phyloP scores from a whole-genome alignment of 495 filamentous ascomycete species.

The Aspergillus sparsus region DNA sequence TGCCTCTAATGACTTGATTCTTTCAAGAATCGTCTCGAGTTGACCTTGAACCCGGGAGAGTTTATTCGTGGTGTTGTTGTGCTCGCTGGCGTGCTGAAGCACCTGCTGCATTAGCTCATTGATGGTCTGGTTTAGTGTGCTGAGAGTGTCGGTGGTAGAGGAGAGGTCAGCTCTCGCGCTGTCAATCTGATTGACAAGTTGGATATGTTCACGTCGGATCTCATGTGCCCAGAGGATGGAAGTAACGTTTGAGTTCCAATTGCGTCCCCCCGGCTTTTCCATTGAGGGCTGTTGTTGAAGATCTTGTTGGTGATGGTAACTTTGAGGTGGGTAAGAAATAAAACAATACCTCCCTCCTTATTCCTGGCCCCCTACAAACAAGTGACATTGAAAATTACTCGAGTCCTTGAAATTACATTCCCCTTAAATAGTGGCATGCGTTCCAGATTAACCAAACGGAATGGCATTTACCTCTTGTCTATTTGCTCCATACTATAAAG shows the following conservation, averaged over 20 bases:
- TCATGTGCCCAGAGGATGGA: constrained; percentile 40
- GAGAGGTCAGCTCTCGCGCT: constrained; percentile 13
- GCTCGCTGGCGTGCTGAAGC: neutral
- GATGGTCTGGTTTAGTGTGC: constrained; percentile 10
- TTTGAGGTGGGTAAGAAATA: neutral
- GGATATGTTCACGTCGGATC: constrained; percentile 37
- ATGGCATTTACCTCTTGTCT: constrained; percentile 40
- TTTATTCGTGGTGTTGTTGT: neutral
- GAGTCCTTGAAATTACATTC: too few relatives aligned
- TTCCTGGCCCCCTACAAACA: too few relatives aligned
- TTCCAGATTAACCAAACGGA: constrained; percentile 25
- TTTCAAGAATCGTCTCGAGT: neutral
- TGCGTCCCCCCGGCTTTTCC: constrained; percentile 7
- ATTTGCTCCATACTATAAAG: constrained; percentile 31
- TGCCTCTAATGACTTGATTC: neutral
- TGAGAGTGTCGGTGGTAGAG: constrained; percentile 12
- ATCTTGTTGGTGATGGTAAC: neutral
- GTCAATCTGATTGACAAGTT: constrained; percentile 26
- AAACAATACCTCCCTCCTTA: too few relatives aligned
- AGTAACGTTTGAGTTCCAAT: constrained; percentile 12
- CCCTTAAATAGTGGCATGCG: too few relatives aligned
- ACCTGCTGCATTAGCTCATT: constrained; percentile 14
- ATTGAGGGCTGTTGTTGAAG: neutral
- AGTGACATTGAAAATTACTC: too few relatives aligned
- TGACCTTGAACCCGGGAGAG: neutral